Evolutionary conservation across 371 early-diverging fungal species (phyloP).

Genomic region (Zancudomyces culisetae): DNA sequence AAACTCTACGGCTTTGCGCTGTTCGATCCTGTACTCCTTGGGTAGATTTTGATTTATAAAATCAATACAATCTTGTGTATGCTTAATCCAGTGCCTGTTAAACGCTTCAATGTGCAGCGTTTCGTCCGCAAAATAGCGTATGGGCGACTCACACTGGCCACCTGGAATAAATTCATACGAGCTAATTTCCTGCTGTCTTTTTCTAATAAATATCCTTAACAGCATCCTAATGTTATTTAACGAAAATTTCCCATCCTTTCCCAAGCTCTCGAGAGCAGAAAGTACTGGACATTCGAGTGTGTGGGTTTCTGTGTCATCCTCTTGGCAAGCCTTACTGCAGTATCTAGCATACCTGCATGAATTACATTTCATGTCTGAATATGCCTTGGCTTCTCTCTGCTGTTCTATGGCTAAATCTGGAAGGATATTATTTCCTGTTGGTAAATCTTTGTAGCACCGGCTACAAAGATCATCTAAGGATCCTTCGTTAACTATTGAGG

Average conservation of each 20-base stretch:
- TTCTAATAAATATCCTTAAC: constrained; percentile 1
- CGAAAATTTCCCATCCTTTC: constrained; percentile 28
- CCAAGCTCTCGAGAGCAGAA: constrained; percentile 31
- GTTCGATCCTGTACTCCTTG: constrained; percentile 18
- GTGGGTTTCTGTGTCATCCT: constrained; percentile 21
- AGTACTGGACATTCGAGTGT: constrained; percentile 27
- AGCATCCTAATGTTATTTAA: constrained; percentile 22
- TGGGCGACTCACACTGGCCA: not conserved
- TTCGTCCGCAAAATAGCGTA: constrained; percentile 1
- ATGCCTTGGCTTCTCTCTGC: constrained; percentile 25
- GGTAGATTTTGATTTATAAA: too few species aligned
- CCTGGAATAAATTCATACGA: not conserved
- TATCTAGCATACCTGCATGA: constrained; percentile 9
- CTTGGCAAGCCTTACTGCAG: constrained; percentile 30
- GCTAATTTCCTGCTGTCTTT: not conserved
- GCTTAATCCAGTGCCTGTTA: constrained; percentile 27
- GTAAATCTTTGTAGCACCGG: constrained; percentile 26
- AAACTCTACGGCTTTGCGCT: constrained; percentile 31
- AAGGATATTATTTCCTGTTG: constrained; percentile 27
- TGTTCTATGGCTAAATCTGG: constrained; percentile 34
- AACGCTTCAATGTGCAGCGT: constrained; percentile 9
- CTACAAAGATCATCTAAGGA: constrained; percentile 34
- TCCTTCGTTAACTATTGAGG: constrained; percentile 33
- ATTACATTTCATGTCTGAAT: constrained; percentile 1
- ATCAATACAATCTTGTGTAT: constrained; percentile 24